Base-by-base conservation (phyloP, 352 stramenopile species). In the Phytophthora rubi region DNA sequence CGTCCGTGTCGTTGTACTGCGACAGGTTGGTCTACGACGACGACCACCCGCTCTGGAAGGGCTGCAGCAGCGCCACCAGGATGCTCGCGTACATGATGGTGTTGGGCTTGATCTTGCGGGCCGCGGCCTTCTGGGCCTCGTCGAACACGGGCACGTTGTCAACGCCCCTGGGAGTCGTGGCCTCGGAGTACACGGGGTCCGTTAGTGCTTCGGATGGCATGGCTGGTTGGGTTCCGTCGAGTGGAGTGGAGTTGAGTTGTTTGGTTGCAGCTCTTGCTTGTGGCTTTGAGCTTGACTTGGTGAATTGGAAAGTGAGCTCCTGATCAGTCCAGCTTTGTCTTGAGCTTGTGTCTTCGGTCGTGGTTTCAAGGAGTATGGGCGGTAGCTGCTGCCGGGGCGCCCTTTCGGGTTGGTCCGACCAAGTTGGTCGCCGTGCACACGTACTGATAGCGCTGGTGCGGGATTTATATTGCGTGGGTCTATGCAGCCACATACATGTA, bases 11-110 rank as follows among this genome's bases (percentile, higher is more conserved):
- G 26, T 30, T 30, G 26, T 30, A 30, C 26, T 30, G 26, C 26
- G 26, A 30, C 9, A 84, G 59, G 52, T 84, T 86, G 53, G 86
- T 65, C 66, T 89, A 74, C 32, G 77, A 79, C 12, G 82, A 64
- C n/a, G 71, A 78, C 81, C 81, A 89, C 18, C 81, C 81, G 60
- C 75, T 80, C 64, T 90, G 80, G 57, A 83, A 73, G 4, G 74
- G 67, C 32, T 81, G 68, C 32, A 84, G 53, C 15, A 81, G 59
- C 30, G 73, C 77, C 48, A 83, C 57, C 16, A 69, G 58, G 30
- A 78, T 65, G 35, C 75, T 80, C 18, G 68, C 37, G 66, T 89
- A 89, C 53, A 87, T 73, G 49, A 81, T 67, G 9, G 57, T 52
- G 18, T 66, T 76, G 26, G 76, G 77, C 35, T 57, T 74, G 70